Conservation (phyloP, 208 protist genomes). For the Acanthamoeba royreba region DNA sequence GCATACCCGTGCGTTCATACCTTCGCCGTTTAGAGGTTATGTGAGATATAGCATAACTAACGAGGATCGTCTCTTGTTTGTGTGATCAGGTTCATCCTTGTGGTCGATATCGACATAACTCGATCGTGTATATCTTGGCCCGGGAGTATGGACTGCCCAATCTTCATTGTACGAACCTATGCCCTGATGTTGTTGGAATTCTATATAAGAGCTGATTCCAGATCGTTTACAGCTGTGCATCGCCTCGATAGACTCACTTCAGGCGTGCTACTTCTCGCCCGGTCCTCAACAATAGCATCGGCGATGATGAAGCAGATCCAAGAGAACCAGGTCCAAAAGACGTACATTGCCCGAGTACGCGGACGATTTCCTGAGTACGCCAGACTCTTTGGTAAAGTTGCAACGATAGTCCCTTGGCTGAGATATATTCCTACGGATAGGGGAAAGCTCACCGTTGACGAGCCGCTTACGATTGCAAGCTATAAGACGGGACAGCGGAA, state of each 20-base stretch:
- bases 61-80: neutral
- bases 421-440: neutral
- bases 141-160: conserved; percentile 57
- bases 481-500: conserved; percentile 34
- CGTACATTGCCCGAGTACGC: conserved; percentile 61
- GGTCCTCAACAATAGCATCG: neutral
- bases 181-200: neutral
- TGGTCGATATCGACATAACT: conserved; percentile 90
- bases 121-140: conserved; percentile 86
- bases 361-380: conserved; percentile 57
- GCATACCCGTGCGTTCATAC: conserved; percentile 61
- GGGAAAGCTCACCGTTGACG: neutral
- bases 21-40: no score
- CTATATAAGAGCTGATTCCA: neutral
- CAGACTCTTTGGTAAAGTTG: no score
- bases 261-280: conserved; percentile 71
- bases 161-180: conserved; percentile 51
- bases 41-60: no score
- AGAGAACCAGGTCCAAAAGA: conserved; percentile 37
- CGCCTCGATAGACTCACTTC: conserved; percentile 75
- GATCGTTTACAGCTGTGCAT: conserved; percentile 56
- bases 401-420: no score
- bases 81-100: conserved; percentile 79
- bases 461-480: conserved; percentile 51
- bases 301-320: conserved; percentile 42